Percentiles rank a stretch among this genome's conserved stretches.
Evolutionary conservation across 2,329 filamentous ascomycete genomes (phyloP).

Genomic region (Fusarium subtropicale): DNA sequence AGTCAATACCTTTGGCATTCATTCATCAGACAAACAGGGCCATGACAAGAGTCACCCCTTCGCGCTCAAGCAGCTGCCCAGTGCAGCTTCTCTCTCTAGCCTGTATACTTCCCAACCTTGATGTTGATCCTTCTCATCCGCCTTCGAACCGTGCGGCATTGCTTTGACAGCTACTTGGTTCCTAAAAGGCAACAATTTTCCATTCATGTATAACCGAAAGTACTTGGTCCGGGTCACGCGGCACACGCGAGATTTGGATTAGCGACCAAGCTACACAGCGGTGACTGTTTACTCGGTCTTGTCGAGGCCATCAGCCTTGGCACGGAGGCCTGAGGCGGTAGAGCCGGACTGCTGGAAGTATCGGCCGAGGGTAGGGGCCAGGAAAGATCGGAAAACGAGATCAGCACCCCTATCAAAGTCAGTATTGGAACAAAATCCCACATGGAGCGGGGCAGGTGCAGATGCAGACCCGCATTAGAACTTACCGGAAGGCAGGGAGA

Average conservation of each 20-base stretch:
- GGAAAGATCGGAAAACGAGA: slow-evolving; percentile 94
- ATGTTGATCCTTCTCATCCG: slow-evolving; percentile 29
- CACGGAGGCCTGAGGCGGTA: slow-evolving; percentile 87
- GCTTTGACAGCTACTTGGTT: slow-evolving; percentile 27
- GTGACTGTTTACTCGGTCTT: slow-evolving; percentile 69
- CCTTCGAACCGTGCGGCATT: slow-evolving; percentile 14
- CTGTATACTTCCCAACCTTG: slow-evolving; percentile 10
- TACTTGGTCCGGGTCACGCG: slow-evolving; percentile 43
- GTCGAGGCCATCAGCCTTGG: slow-evolving; percentile 83
- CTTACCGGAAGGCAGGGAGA: slow-evolving; percentile 92
- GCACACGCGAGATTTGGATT: slow-evolving; percentile 42
- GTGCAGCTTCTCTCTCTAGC: slow-evolving; percentile 19
- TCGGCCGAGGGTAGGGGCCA: slow-evolving; percentile 90
- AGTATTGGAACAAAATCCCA: slow-evolving; percentile 25
- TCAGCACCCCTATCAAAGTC: slow-evolving; percentile 80
- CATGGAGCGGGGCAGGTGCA: slow-evolving; percentile 12
- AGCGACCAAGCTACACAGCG: slow-evolving; percentile 42
- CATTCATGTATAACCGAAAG: slow-evolving; percentile 35
- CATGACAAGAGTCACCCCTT: slow-evolving; percentile 37
- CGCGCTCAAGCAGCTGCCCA: slow-evolving; percentile 22
- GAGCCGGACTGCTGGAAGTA: slow-evolving; percentile 82
- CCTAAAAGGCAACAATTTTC: slow-evolving; percentile 25
- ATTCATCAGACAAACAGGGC: slow-evolving; percentile 41
- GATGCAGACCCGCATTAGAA: slow-evolving; percentile 38
- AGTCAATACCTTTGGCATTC: slow-evolving; percentile 38